Base-by-base conservation (phyloP, 345 rosid species). In the Acer negundo region DNA sequence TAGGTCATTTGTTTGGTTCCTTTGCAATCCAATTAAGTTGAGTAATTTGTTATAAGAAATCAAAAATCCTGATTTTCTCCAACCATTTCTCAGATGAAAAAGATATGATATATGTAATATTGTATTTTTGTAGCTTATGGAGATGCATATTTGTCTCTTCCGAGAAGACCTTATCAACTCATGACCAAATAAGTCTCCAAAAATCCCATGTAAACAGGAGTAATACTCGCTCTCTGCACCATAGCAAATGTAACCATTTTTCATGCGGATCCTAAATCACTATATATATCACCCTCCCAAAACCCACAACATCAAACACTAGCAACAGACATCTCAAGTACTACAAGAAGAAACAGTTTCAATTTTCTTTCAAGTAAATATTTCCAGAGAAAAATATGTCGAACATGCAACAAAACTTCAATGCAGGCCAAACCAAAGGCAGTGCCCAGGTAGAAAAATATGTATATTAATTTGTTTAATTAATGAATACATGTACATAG, bases 401-500 rank as follows among this genome's bases (percentile, higher is more conserved):
- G 2, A 71, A 71, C 74, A 51, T 28, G 0, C 67, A 73, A 26
- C 58, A 73, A 28, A 9, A 24, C 2, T 13, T 61, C 56, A n/a
- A 42, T 6, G 67, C 76, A 20, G 67, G 38, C n/a, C 24, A 61
- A 62, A 20, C 76, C 31, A 12, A 73, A 2, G 76, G 35, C 35
- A n/a, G 20, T 10, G 35, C 67, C 49, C 67, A 73, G 67, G 53
- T 53, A 16, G 58, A 3, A 53, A 53, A 53, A 49, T 49, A 35
- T 35, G 38, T 35, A 0, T 35, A 35, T 0, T 35, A 35, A 35
- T 35, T 35, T 35, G 6, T 35, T 35, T 35, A 35, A 35, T 35
- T 35, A 35, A 35, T 35, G 38, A 35, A 4, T 49, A 49, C 5
- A 49, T 15, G 46, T 42, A n/a, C n/a, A n/a, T 35, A 15, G 19